Evolutionary conservation across 2,329 filamentous ascomycete species (phyloP).

Genomic region (Talaromyces sp.): DNA sequence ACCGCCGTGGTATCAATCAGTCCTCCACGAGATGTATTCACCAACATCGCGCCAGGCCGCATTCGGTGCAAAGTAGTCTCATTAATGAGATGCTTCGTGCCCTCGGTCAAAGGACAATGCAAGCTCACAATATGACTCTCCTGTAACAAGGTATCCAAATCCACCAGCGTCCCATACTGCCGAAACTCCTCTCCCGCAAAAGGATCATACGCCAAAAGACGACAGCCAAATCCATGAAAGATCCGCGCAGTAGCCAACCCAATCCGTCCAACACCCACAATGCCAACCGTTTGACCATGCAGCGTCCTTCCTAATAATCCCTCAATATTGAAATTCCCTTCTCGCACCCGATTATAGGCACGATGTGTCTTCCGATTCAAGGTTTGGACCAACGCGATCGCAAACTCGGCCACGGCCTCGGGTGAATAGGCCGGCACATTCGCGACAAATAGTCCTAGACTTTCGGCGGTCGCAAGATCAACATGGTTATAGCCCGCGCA

Average conservation of each 20-base stretch:
- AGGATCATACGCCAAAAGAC: slow-evolving; percentile 63
- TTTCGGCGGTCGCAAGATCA: slow-evolving; percentile 59
- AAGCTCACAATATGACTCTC: slow-evolving; percentile 65
- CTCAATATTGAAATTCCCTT: slow-evolving; percentile 69
- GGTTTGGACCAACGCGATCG: slow-evolving; percentile 68
- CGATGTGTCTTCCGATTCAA: slow-evolving; percentile 69
- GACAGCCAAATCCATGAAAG: slow-evolving; percentile 67
- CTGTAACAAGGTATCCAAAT: slow-evolving; percentile 58
- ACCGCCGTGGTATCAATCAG: slow-evolving; percentile 64
- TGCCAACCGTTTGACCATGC: slow-evolving; percentile 66
- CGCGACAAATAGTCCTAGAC: slow-evolving; percentile 62
- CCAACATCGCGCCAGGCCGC: slow-evolving; percentile 62
- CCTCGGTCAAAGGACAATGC: slow-evolving; percentile 66
- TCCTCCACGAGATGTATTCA: slow-evolving; percentile 68
- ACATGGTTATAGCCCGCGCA: slow-evolving; percentile 72
- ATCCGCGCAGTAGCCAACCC: slow-evolving; percentile 65
- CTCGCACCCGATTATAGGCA: slow-evolving; percentile 68
- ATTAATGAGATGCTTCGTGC: slow-evolving; percentile 65
- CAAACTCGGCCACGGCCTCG: slow-evolving; percentile 70
- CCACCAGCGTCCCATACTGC: slow-evolving; percentile 54
- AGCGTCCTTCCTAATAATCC: slow-evolving; percentile 62
- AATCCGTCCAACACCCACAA: slow-evolving; percentile 68
- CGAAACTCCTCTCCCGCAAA: slow-evolving; percentile 55
- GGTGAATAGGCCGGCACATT: slow-evolving; percentile 71
- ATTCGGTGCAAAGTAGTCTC: slow-evolving; percentile 55